phyloP scores from a whole-genome alignment of 345 rosid species.

The Theobroma cacao region DNA sequence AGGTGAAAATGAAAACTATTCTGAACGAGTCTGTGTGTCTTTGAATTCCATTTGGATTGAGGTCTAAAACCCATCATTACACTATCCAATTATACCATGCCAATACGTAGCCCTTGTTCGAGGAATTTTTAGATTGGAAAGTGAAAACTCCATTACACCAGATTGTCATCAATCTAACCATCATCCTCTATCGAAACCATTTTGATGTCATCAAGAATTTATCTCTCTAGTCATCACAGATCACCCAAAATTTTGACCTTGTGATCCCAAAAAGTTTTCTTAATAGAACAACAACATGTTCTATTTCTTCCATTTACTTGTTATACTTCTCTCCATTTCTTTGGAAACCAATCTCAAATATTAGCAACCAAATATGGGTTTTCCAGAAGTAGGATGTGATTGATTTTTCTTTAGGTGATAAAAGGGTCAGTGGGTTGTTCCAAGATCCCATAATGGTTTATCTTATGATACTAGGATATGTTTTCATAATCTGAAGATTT shows the following conservation, averaged over 20 bases:
- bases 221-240: neutral
- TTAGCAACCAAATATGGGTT: neutral
- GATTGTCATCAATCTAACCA: neutral
- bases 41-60: neutral
- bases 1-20: neutral
- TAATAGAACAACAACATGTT: neutral
- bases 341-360: neutral
- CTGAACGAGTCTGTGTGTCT: neutral
- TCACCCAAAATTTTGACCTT: neutral
- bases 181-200: neutral
- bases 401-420: neutral
- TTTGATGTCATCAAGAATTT: neutral
- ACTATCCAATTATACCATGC: neutral
- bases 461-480: neutral
- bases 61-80: neutral
- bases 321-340: neutral
- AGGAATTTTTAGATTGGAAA: neutral
- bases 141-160: neutral
- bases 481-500: neutral
- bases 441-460: slow-evolving; percentile 6
- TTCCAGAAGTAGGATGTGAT: neutral
- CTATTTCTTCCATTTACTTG: neutral
- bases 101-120: neutral
- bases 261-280: neutral
- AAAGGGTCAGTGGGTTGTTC: neutral